Evolutionary conservation across 768 basidiomycete species (phyloP), one percentile per base, ranked within the genome.

Genomic region (Phallus indusiatus): DNA sequence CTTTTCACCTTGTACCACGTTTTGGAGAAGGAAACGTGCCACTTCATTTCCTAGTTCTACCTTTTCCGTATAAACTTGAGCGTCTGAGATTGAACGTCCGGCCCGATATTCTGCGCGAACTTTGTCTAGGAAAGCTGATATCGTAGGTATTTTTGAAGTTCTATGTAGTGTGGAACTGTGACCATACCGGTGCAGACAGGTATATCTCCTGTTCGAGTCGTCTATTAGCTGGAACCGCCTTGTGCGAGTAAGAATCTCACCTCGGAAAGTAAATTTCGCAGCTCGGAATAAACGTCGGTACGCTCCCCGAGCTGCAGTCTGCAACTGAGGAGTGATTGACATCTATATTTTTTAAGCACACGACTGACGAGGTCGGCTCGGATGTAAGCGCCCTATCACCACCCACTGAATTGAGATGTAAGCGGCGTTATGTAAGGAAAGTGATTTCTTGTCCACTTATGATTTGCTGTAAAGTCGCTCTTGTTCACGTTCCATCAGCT

Each of bases 1-100:
- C 65, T 74, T 80, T 48, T 73, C 70, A 1, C 84, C 94, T 70
- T 97, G 94, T 0, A 92, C 93, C 48, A 98, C 76, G 69, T 98
- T 97, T 69, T 74, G 81, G 62, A 87, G 77, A 60, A 97, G 68
- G 36, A 90, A 81, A 21, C 74, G 67, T 4, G 93, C 89, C 48
- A 94, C 76, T 47, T 96, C 91, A 54, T 74, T 76, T 47, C 84
- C 81, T 5, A 87, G 72, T 55, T 77, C 75, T 6, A 80, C 77
- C 60, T 81, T 80, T 56, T 80, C 75, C 64, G 81, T 74, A 54
- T 84, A 82, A 12, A 71, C 69, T 36, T 70, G 69, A 5, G 78
- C 69, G 61, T 85, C 80, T 3, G 77, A 68, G 50, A 76, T 69
- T 34, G 73, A 64, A 8, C 69, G 70, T 28, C 71, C 71, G 16